Evolutionary conservation across 2,329 filamentous ascomycete species (phyloP).

Genomic region (Verticillium isaacii): DNA sequence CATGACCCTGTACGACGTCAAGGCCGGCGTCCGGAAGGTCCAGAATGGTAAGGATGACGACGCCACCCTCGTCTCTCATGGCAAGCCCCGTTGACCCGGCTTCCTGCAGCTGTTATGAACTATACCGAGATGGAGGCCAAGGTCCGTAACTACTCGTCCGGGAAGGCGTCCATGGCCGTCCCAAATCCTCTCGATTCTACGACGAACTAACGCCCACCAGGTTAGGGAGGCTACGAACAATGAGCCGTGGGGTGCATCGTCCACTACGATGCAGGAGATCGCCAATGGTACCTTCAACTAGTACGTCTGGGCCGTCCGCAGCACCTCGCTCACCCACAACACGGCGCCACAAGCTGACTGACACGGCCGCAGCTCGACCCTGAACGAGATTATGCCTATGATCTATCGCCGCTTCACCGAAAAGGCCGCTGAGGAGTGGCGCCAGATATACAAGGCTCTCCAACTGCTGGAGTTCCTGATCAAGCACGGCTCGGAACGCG

Average conservation of each 20-base stretch:
- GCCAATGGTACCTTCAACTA: slow-evolving; percentile 97
- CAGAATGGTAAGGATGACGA: slow-evolving; percentile 72
- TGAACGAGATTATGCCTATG: slow-evolving; percentile 99
- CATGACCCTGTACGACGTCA: slow-evolving; percentile 90
- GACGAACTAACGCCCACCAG: slow-evolving; percentile 35
- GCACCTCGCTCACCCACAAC: background rate
- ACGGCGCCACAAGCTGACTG: background rate
- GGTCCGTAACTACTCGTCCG: slow-evolving; percentile 30
- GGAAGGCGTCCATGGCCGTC: background rate
- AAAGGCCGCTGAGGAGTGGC: slow-evolving; percentile 96
- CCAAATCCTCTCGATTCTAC: background rate
- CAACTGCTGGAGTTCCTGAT: slow-evolving; percentile 95
- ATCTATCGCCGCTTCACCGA: slow-evolving; percentile 99
- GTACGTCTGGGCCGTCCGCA: slow-evolving; percentile 47
- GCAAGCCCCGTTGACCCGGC: slow-evolving; percentile 20
- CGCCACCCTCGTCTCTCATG: background rate
- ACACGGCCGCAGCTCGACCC: slow-evolving; percentile 63
- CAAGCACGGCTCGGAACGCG: slow-evolving; percentile 96
- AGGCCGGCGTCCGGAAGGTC: slow-evolving; percentile 89
- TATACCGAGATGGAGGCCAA: slow-evolving; percentile 89
- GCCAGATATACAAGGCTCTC: slow-evolving; percentile 97
- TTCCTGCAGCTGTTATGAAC: slow-evolving; percentile 82
- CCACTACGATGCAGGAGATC: slow-evolving; percentile 92
- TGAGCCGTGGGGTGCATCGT: slow-evolving; percentile 89
- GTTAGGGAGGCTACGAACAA: slow-evolving; percentile 98